phyloP scores from a whole-genome alignment of 495 filamentous ascomycete genomes.

The Neurospora sp. region DNA sequence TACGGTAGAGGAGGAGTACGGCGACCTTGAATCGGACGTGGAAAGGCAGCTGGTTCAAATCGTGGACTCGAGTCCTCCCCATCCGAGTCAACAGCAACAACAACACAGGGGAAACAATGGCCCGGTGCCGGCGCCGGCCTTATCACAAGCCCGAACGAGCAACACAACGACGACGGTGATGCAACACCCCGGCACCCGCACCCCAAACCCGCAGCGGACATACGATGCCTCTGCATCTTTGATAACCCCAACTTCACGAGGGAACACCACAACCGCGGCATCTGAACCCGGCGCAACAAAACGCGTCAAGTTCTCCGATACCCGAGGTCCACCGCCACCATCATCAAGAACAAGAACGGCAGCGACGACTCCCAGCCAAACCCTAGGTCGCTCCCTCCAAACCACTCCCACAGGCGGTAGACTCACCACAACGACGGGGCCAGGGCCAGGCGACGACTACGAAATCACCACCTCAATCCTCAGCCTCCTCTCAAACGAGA shows the following conservation, averaged over 20 bases:
- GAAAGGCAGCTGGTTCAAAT: slow-evolving; percentile 3
- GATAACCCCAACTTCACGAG: slow-evolving; percentile 1
- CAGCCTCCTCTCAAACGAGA: slow-evolving; percentile 37
- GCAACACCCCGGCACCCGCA: background rate
- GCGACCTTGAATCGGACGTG: slow-evolving; percentile 9
- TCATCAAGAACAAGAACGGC: slow-evolving; percentile 4
- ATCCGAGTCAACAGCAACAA: background rate
- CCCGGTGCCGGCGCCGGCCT: slow-evolving; percentile 29
- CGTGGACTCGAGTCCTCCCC: background rate
- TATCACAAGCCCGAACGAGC: background rate
- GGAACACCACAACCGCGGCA: background rate
- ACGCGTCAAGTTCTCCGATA: slow-evolving; percentile 19
- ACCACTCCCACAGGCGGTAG: background rate
- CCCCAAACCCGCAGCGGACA: background rate
- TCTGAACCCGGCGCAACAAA: background rate
- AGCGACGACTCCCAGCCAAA: background rate
- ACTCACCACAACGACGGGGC: background rate
- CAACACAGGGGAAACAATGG: background rate
- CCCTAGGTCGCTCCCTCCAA: background rate
- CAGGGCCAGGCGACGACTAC: slow-evolving; percentile 21
- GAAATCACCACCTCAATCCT: slow-evolving; percentile 43
- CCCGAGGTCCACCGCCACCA: slow-evolving; percentile 7
- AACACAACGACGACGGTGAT: background rate
- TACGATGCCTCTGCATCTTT: background rate
- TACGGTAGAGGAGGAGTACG: slow-evolving; percentile 1